Evolutionary conservation across 73 alveolate species (phyloP).

Genomic region (Paramecium octaurelia): DNA sequence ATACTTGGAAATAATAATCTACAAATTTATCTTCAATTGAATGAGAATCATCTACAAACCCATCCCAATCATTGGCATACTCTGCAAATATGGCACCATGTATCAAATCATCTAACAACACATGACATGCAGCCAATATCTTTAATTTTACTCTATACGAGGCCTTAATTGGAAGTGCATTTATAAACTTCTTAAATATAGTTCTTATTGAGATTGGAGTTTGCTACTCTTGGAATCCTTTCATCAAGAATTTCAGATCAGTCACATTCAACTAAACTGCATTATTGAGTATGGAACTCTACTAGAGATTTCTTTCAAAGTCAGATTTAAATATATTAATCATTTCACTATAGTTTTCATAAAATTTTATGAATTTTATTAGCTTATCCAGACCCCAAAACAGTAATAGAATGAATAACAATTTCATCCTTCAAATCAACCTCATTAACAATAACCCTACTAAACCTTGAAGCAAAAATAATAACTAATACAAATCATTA

Average conservation of each 20-base stretch:
- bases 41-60: neutral
- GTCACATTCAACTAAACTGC: neutral
- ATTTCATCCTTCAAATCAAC: neutral
- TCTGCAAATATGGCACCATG: slow-evolving; percentile 23
- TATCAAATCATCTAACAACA: neutral
- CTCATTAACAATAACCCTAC: neutral
- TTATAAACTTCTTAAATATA: neutral
- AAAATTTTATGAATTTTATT: neutral
- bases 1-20: neutral
- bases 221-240: neutral
- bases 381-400: neutral
- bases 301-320: neutral
- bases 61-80: neutral
- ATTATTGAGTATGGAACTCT: neutral
- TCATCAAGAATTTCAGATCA: neutral
- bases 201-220: neutral
- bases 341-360: neutral
- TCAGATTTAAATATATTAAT: slow-evolving; percentile 16
- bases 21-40: neutral
- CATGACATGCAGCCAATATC: slow-evolving; percentile 14
- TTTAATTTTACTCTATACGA: slow-evolving; percentile 26
- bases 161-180: neutral
- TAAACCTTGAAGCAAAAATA: neutral
- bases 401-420: neutral
- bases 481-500: neutral